Evolutionary conservation across 2,329 filamentous ascomycete genomes (phyloP).

Genomic region (Cytospora schulzeri): DNA sequence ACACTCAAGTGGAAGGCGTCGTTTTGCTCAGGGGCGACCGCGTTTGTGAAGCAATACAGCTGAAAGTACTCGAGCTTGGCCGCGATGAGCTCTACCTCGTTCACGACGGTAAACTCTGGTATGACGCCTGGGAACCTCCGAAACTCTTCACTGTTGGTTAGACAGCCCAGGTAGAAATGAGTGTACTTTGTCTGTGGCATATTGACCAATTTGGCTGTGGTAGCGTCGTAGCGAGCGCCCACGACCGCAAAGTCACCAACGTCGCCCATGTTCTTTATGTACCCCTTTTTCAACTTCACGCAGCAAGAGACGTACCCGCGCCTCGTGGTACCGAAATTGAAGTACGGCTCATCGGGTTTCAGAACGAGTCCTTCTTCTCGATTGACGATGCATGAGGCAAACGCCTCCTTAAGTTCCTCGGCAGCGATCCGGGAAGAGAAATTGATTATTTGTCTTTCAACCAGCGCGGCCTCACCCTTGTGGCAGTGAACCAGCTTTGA

Average conservation of each 20-base stretch:
- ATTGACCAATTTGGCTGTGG: constrained; percentile 57
- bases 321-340: constrained; percentile 51
- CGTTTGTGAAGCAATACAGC: constrained; percentile 47
- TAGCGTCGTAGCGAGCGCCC: constrained; percentile 71
- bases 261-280: constrained; percentile 76
- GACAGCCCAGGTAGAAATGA: constrained; percentile 77
- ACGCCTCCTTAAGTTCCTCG: constrained; percentile 60
- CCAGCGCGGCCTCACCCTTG: constrained; percentile 66
- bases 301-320: constrained; percentile 51
- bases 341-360: constrained; percentile 80
- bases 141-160: constrained; percentile 67
- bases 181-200: constrained; percentile 69
- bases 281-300: constrained; percentile 89
- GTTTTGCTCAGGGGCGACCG: constrained; percentile 43
- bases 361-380: constrained; percentile 79
- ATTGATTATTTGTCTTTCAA: constrained; percentile 67
- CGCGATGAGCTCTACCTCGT: constrained; percentile 59
- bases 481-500: constrained; percentile 53
- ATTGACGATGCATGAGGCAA: constrained; percentile 66
- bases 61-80: constrained; percentile 55
- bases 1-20: constrained; percentile 48
- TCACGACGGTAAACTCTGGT: constrained; percentile 69
- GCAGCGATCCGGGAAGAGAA: constrained; percentile 58
- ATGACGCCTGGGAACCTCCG: constrained; percentile 46
- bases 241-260: constrained; percentile 81